Evolutionary conservation across 108 stramenopile species (phyloP).

Genomic region (Cyclotella kingstonii): DNA sequence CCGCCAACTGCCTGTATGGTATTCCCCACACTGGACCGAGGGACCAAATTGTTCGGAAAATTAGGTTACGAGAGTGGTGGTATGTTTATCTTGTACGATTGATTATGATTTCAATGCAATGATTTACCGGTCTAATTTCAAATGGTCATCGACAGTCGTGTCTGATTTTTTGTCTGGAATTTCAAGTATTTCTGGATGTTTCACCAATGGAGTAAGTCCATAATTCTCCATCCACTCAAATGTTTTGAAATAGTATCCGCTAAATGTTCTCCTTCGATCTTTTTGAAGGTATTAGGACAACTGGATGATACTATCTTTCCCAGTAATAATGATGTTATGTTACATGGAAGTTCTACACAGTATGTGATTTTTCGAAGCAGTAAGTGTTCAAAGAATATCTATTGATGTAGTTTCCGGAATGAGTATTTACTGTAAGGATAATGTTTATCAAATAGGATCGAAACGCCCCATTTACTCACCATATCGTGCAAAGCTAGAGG

Average conservation of each 20-base stretch:
- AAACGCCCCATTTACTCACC: constrained; percentile 68
- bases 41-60: constrained; percentile 77
- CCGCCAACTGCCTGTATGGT: constrained; percentile 70
- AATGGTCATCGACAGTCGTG: too few relatives aligned
- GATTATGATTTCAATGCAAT: not conserved
- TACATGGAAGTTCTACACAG: constrained; percentile 69
- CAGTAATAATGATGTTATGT: constrained; percentile 33
- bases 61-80: constrained; percentile 63
- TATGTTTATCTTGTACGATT: too few relatives aligned
- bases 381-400: constrained; percentile 27
- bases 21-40: constrained; percentile 78
- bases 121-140: too few relatives aligned
- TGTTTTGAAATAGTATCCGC: not conserved
- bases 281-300: constrained; percentile 48
- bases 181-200: constrained; percentile 70
- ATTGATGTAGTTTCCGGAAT: not conserved
- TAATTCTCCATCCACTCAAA: not conserved
- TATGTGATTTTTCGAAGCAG: constrained; percentile 77
- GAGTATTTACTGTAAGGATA: not conserved
- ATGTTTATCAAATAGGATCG: constrained; percentile 29
- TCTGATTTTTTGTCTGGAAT: constrained; percentile 54
- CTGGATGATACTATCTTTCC: constrained; percentile 43
- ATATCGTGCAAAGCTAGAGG: constrained; percentile 21
- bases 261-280: not conserved
- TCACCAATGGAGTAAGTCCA: constrained; percentile 59